Conservation (phyloP, 1,284 basidiomycete species). For the Ustilago nuda region DNA sequence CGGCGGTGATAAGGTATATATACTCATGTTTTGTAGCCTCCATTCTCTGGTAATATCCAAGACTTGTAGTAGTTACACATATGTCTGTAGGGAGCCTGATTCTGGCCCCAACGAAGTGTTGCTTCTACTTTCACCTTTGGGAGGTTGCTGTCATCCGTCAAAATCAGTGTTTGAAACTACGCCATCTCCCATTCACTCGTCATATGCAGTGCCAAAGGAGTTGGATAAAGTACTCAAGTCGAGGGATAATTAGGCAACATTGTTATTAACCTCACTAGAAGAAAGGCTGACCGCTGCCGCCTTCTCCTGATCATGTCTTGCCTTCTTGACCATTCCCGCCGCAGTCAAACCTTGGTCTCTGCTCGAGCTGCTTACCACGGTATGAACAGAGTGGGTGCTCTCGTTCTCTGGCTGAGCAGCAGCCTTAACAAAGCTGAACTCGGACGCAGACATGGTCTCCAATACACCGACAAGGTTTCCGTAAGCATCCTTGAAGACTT, state of each 20-base stretch:
- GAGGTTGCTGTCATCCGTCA: too few relatives aligned
- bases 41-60: too few relatives aligned
- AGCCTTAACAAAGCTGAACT: conserved; percentile 29
- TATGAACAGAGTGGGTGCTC: not conserved
- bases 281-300: conserved; percentile 32
- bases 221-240: not conserved
- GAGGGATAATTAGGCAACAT: conserved; percentile 13
- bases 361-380: conserved; percentile 17
- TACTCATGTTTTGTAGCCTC: too few relatives aligned
- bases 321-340: conserved; percentile 30
- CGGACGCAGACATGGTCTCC: conserved; percentile 44
- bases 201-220: not conserved
- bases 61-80: too few relatives aligned
- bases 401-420: conserved; percentile 30
- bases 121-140: too few relatives aligned
- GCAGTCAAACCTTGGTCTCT: conserved; percentile 18
- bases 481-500: conserved; percentile 49
- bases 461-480: conserved; percentile 51
- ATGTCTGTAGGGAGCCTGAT: too few relatives aligned
- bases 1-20: too few relatives aligned
- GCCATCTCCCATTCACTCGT: too few relatives aligned
- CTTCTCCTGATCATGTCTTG: conserved; percentile 28
- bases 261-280: conserved; percentile 20
- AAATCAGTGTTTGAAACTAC: too few relatives aligned
- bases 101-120: too few relatives aligned